Conservation (phyloP, 2,329 filamentous ascomycete genomes). For the Neofusicoccum cordaticola region DNA sequence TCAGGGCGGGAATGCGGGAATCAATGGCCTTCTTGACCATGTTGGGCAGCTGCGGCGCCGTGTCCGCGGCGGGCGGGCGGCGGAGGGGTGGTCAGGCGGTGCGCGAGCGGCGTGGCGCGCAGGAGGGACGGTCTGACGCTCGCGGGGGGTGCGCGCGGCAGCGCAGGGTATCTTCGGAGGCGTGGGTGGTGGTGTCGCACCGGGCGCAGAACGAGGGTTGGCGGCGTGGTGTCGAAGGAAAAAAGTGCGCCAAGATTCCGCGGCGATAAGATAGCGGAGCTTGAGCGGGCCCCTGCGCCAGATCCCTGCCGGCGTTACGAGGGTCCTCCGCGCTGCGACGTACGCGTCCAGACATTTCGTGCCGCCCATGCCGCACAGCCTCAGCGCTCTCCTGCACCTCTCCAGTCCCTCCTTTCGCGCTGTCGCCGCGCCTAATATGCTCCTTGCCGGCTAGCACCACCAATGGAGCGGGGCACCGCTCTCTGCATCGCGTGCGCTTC, state of each 20-base stretch:
- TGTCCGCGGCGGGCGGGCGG: conserved; percentile 5
- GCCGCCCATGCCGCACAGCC: conserved; percentile 1
- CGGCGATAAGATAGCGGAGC: conserved; percentile 9
- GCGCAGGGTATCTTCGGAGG: background rate
- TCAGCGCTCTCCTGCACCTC: background rate
- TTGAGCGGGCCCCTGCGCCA: background rate
- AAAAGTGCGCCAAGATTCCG: conserved; percentile 10
- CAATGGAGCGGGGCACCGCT: conserved; percentile 3
- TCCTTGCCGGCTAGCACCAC: background rate
- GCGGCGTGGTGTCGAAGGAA: background rate
- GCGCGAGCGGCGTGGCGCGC: background rate
- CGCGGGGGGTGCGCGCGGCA: background rate
- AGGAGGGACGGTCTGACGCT: background rate
- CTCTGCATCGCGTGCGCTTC: conserved; percentile 2
- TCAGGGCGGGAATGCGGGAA: conserved; percentile 40
- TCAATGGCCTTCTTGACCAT: conserved; percentile 26
- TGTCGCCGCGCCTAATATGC: background rate
- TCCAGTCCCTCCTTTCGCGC: background rate
- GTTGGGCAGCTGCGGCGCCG: conserved; percentile 11
- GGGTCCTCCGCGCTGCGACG: background rate
- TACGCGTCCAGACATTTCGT: background rate
- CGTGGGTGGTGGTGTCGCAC: background rate
- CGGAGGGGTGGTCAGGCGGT: background rate
- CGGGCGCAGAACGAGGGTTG: background rate
- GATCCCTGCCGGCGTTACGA: background rate